Percentiles rank a stretch among this genome's conserved stretches.
Conservation (phyloP, 805 yeast genomes). For the Pichia nakasei region DNA sequence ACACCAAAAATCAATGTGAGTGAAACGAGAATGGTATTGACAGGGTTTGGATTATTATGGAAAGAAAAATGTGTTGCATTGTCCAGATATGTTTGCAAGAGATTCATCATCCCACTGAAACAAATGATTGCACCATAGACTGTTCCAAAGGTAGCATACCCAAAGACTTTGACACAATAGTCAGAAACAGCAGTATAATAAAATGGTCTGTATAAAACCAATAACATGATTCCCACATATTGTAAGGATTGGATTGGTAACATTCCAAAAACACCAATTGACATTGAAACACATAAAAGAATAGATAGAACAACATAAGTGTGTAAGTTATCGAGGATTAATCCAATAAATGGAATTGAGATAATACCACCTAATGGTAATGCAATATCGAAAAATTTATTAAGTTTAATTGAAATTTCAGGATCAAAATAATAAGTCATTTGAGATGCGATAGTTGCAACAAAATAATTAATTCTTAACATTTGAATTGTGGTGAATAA, state of each 20-base stretch:
- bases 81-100: slow-evolving; percentile 65
- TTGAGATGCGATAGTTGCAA: slow-evolving; percentile 81
- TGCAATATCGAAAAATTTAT: slow-evolving; percentile 75
- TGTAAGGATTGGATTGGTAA: slow-evolving; percentile 42
- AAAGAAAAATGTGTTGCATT: slow-evolving; percentile 58
- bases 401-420: slow-evolving; percentile 45
- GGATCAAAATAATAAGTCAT: slow-evolving; percentile 61
- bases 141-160: slow-evolving; percentile 85
- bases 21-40: slow-evolving; percentile 48
- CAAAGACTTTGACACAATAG: slow-evolving; percentile 87
- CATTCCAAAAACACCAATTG: slow-evolving; percentile 67
- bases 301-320: slow-evolving; percentile 49
- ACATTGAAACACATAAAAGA: slow-evolving; percentile 44
- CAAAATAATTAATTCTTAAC: slow-evolving; percentile 87
- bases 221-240: slow-evolving; percentile 54
- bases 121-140: slow-evolving; percentile 83
- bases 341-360: slow-evolving; percentile 82
- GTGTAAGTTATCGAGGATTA: slow-evolving; percentile 63
- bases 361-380: slow-evolving; percentile 83
- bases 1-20: slow-evolving; percentile 47
- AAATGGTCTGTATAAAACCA: slow-evolving; percentile 84
- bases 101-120: slow-evolving; percentile 72
- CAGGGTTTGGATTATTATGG: slow-evolving; percentile 70
- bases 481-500: slow-evolving; percentile 77
- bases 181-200: slow-evolving; percentile 91